phyloP scores from a whole-genome alignment of 768 basidiomycete genomes.

The Boletus bicolor region DNA sequence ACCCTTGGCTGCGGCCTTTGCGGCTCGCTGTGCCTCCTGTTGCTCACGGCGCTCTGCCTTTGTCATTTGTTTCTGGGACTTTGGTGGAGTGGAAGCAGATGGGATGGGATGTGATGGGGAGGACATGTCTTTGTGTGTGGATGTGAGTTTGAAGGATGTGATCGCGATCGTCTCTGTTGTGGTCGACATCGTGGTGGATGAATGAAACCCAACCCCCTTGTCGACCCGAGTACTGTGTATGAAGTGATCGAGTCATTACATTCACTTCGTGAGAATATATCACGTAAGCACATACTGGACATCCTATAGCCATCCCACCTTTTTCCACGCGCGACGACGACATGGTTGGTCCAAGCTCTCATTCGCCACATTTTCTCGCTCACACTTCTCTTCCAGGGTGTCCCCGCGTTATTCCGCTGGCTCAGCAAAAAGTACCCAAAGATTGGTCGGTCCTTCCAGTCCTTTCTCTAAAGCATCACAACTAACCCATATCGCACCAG shows the following conservation, averaged over 20 bases:
- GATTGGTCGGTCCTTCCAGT: conserved; percentile 59
- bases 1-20: conserved; percentile 56
- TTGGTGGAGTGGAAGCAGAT: conserved; percentile 12
- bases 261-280: conserved; percentile 16
- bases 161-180: conserved; percentile 22
- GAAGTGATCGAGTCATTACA: conserved; percentile 18
- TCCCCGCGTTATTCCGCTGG: conserved; percentile 97
- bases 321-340: not conserved
- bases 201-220: not conserved
- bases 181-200: conserved; percentile 18
- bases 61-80: conserved; percentile 69
- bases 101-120: conserved; percentile 1
- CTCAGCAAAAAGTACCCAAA: conserved; percentile 98
- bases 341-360: conserved; percentile 20
- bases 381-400: conserved; percentile 60
- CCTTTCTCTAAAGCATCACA: not conserved
- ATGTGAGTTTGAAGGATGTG: conserved; percentile 19
- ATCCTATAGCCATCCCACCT: not conserved
- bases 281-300: conserved; percentile 11
- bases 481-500: conserved; percentile 34
- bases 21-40: conserved; percentile 77
- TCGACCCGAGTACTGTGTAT: too few relatives aligned
- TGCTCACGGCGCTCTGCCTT: conserved; percentile 79
- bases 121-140: conserved; percentile 1
- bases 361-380: not conserved